Evolutionary conservation across 306 rosid species (phyloP).

Genomic region (Corylus heterophylla): DNA sequence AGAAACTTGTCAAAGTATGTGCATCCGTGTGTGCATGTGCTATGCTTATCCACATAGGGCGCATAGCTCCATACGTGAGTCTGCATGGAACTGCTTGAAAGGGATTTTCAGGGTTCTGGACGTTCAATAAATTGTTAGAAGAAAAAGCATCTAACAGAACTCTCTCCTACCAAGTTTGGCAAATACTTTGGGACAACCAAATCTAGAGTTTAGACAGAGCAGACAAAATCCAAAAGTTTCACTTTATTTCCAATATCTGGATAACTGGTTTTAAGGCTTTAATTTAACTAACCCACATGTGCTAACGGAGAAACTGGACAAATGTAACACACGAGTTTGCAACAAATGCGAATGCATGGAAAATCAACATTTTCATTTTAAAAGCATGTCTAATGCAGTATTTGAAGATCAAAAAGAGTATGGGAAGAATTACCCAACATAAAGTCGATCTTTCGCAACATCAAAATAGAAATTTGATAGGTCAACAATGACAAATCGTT

Average conservation of each 20-base stretch:
- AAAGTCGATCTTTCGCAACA: conserved; percentile 97
- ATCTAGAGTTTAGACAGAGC: neutral
- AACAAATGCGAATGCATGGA: neutral
- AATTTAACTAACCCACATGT: too few species aligned
- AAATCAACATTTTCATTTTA: neutral
- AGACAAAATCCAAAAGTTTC: neutral
- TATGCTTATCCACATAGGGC: neutral
- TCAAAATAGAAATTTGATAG: conserved; percentile 92
- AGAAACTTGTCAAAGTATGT: neutral
- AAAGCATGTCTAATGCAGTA: neutral
- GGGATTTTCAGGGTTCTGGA: neutral
- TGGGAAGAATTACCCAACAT: conserved; percentile 65
- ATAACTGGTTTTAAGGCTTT: neutral
- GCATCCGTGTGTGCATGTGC: neutral
- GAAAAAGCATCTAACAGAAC: neutral
- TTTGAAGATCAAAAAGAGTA: neutral
- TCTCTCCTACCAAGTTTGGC: neutral
- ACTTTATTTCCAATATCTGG: neutral
- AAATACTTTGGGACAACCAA: neutral
- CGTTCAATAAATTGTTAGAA: neutral
- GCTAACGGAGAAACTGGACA: too few species aligned
- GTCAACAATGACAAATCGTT: conserved; percentile 93
- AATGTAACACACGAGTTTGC: too few species aligned
- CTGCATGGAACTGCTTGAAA: neutral
- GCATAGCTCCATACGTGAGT: neutral